These are phyloP conservation scores for Raphanus hybrid DNA, from an alignment of 441 rosid genomes.

Conservation along the genomic window DNA sequence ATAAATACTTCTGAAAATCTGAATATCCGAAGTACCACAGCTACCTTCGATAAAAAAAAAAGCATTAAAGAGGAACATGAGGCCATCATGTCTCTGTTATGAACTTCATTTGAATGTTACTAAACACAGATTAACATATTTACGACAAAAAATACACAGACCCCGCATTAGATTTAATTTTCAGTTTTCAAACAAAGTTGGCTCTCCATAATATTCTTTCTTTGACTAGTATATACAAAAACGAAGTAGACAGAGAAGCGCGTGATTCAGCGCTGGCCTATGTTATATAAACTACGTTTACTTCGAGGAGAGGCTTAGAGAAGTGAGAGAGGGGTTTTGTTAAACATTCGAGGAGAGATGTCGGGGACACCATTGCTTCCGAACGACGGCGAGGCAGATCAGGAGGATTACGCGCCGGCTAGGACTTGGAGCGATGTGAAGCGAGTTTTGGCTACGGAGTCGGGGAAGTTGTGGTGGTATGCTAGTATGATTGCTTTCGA, in stretches of 20 bases:
- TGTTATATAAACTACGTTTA: constrained; percentile 27
- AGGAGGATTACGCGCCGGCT: constrained; percentile 54
- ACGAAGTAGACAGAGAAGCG: constrained; percentile 12
- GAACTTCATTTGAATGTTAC: constrained; percentile 1
- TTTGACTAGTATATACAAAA: neutral
- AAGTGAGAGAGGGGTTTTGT: neutral
- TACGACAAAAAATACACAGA: neutral
- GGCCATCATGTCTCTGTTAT: neutral
- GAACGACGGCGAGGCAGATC: constrained; percentile 16
- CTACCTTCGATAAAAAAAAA: neutral
- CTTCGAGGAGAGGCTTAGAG: neutral
- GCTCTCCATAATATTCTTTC: neutral
- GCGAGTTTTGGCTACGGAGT: constrained; percentile 54
- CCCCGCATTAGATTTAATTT: neutral
- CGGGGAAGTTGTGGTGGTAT: constrained; percentile 66
- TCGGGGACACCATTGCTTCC: constrained; percentile 48
- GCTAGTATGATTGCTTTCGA: constrained; percentile 65
- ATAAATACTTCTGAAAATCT: too few relatives aligned
- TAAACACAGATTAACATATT: neutral
- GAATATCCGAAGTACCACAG: too few relatives aligned
- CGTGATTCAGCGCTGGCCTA: constrained; percentile 34
- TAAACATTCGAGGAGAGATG: neutral
- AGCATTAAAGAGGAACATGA: constrained; percentile 10
- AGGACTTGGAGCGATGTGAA: constrained; percentile 50
- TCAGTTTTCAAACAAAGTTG: neutral